Conservation (phyloP, 2,329 filamentous ascomycete species). For the Diplodia intermedia region DNA sequence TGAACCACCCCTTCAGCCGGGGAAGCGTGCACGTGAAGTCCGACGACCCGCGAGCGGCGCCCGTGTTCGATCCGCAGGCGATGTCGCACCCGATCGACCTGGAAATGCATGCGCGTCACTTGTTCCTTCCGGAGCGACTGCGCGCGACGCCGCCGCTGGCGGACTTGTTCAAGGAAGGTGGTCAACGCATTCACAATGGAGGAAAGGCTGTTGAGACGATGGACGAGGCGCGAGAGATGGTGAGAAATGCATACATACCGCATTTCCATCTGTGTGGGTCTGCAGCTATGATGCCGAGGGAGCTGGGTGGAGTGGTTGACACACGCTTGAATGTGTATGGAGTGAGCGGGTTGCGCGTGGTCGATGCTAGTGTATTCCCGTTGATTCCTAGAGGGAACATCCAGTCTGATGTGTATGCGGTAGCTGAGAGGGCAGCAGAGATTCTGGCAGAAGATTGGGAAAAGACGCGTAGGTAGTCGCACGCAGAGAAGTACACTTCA, state of each 20-base stretch:
- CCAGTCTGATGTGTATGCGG: constrained; percentile 45
- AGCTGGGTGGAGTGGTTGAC: constrained; percentile 43
- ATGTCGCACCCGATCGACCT: constrained; percentile 53
- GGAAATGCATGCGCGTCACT: constrained; percentile 48
- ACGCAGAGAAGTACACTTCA: background rate
- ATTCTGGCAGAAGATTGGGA: constrained; percentile 36
- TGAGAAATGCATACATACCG: constrained; percentile 35
- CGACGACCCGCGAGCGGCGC: constrained; percentile 41
- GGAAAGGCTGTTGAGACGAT: background rate
- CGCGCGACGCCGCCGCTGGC: constrained; percentile 44
- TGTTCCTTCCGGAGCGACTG: constrained; percentile 46
- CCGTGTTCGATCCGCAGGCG: constrained; percentile 50
- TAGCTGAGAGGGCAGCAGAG: constrained; percentile 44
- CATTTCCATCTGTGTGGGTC: constrained; percentile 46
- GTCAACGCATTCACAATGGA: constrained; percentile 35
- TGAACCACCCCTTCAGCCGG: constrained; percentile 45
- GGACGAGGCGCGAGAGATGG: constrained; percentile 33
- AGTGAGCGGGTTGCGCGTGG: constrained; percentile 39
- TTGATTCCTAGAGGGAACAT: constrained; percentile 43
- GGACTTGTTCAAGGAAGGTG: constrained; percentile 43
- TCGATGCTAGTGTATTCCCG: constrained; percentile 45
- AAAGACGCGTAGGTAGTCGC: background rate
- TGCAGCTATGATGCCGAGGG: constrained; percentile 45
- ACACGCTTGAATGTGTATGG: constrained; percentile 42
- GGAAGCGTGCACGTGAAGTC: constrained; percentile 45